Conservation (phyloP, 2,329 filamentous ascomycete genomes). For the Ceratocystis smalleyi region DNA sequence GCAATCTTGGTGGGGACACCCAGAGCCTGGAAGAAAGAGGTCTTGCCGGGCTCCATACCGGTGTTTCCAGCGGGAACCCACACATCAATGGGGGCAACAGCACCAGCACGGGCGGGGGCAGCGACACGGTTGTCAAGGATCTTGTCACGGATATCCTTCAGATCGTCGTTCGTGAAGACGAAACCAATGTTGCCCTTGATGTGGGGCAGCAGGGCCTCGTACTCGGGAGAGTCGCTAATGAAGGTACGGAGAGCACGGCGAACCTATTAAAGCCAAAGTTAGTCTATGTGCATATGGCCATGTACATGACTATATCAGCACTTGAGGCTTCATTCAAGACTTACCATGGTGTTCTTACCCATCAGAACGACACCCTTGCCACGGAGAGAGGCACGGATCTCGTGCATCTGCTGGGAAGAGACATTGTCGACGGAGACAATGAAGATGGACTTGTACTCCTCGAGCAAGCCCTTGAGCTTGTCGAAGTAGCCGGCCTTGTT, state of each 20-base stretch:
- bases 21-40: slow-evolving; percentile 99
- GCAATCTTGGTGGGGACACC: slow-evolving; percentile 99
- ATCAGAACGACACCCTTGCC: slow-evolving; percentile 89
- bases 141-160: slow-evolving; percentile 85
- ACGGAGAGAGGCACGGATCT: slow-evolving; percentile 88
- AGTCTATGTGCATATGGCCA: not conserved
- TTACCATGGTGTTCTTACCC: slow-evolving; percentile 99
- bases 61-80: slow-evolving; percentile 97
- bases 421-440: slow-evolving; percentile 98
- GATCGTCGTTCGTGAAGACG: slow-evolving; percentile 96
- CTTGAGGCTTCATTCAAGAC: slow-evolving; percentile 20
- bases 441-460: slow-evolving; percentile 96
- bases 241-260: slow-evolving; percentile 97
- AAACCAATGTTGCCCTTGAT: slow-evolving; percentile 98
- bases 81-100: slow-evolving; percentile 83
- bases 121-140: slow-evolving; percentile 95
- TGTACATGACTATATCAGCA: too few species aligned
- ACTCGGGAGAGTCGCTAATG: slow-evolving; percentile 78
- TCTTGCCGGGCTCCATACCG: slow-evolving; percentile 99
- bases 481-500: slow-evolving; percentile 98
- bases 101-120: slow-evolving; percentile 94
- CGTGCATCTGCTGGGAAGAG: slow-evolving; percentile 99
- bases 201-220: slow-evolving; percentile 90
- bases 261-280: slow-evolving; percentile 37
- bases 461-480: slow-evolving; percentile 95